phyloP scores from a whole-genome alignment of 1,139 yeast species.

The Sugiyamaella japonica region DNA sequence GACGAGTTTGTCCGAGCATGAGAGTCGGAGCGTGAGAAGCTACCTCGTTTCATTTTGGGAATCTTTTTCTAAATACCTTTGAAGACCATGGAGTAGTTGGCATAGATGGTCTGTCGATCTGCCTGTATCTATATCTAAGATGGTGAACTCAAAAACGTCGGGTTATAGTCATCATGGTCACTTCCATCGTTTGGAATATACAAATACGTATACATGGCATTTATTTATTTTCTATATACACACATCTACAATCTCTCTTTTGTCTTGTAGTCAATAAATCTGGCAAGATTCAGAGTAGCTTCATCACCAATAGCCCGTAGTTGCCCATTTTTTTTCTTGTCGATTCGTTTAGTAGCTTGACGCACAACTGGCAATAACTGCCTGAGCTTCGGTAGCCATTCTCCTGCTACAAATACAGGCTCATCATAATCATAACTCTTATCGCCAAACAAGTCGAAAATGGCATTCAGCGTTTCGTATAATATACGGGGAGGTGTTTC shows the following conservation, averaged over 20 bases:
- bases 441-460: slow-evolving; percentile 86
- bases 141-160: not conserved
- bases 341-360: slow-evolving; percentile 61
- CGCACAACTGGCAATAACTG: slow-evolving; percentile 51
- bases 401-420: slow-evolving; percentile 61
- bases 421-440: slow-evolving; percentile 62
- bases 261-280: slow-evolving; percentile 76
- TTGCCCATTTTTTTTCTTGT: slow-evolving; percentile 59
- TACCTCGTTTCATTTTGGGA: slow-evolving; percentile 3
- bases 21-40: slow-evolving; percentile 21
- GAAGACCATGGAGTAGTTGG: not conserved
- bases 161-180: not conserved
- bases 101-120: not conserved
- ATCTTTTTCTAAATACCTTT: too few species aligned
- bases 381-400: slow-evolving; percentile 49
- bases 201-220: not conserved
- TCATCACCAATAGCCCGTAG: slow-evolving; percentile 71
- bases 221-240: not conserved
- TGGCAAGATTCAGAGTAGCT: slow-evolving; percentile 60
- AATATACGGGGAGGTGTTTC: slow-evolving; percentile 44
- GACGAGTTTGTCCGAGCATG: slow-evolving; percentile 37
- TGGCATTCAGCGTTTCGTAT: slow-evolving; percentile 60
- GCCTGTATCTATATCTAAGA: not conserved
- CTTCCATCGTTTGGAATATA: not conserved
- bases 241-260: slow-evolving; percentile 38